These are phyloP conservation scores for Benincasa hispida DNA, from an alignment of 306 rosid genomes.

Conservation along the genomic window DNA sequence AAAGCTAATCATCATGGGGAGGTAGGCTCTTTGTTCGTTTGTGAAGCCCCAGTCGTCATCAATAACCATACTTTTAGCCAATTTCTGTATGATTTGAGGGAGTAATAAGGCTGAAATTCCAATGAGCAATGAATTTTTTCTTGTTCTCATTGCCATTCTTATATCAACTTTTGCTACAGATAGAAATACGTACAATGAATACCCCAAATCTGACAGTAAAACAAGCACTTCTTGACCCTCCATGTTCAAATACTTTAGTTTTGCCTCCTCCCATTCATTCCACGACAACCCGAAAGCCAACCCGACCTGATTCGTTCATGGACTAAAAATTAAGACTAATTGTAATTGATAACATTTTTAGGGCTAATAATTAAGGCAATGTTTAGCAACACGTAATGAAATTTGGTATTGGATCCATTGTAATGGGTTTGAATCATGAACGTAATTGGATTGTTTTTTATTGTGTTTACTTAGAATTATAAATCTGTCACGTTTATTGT, in stretches of 20 bases:
- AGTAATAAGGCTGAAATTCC: slow-evolving; percentile 9
- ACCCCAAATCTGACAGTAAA: slow-evolving; percentile 21
- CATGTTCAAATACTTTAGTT: slow-evolving; percentile 11
- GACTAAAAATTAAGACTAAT: no score
- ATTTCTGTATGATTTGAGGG: not conserved
- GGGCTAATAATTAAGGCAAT: no score
- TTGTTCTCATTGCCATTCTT: slow-evolving; percentile 24
- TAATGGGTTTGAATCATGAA: no score
- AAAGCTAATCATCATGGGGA: not conserved
- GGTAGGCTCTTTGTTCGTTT: not conserved
- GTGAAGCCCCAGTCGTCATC: not conserved
- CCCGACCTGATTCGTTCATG: slow-evolving; percentile 21
- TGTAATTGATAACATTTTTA: no score
- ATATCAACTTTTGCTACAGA: slow-evolving; percentile 42
- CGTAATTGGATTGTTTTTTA: no score
- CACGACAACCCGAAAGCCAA: slow-evolving; percentile 20
- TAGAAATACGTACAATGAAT: slow-evolving; percentile 20
- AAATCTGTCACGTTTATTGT: no score
- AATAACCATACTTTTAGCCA: not conserved
- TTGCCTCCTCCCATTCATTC: not conserved
- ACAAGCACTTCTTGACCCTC: slow-evolving; percentile 26
- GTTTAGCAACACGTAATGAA: no score
- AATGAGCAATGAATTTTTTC: slow-evolving; percentile 20
- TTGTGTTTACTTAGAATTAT: no score
- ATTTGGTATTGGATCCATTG: no score